phyloP scores from a whole-genome alignment of 2,329 filamentous ascomycete species.

The Dothistroma pini region DNA sequence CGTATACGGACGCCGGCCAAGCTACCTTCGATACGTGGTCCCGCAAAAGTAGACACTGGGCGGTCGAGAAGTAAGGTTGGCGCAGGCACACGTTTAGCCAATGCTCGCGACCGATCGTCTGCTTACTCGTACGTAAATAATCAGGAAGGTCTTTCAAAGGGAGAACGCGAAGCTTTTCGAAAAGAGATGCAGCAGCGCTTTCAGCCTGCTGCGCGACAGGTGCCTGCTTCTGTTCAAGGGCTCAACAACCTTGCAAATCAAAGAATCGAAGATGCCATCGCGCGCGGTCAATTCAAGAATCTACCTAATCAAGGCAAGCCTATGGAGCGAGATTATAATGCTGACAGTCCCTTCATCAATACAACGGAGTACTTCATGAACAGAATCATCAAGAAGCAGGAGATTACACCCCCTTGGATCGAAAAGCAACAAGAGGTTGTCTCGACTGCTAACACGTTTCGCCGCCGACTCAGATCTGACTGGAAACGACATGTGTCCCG shows the following conservation, averaged over 20 bases:
- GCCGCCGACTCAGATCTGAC: slow-evolving; percentile 69
- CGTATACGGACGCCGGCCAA: slow-evolving; percentile 44
- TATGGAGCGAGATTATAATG: slow-evolving; percentile 75
- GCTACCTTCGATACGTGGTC: slow-evolving; percentile 37
- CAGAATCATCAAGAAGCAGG: slow-evolving; percentile 95
- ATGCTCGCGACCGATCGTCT: slow-evolving; percentile 56
- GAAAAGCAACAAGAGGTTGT: slow-evolving; percentile 94
- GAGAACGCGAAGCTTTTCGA: slow-evolving; percentile 68
- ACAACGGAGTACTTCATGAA: slow-evolving; percentile 99
- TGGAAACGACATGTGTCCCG: slow-evolving; percentile 82
- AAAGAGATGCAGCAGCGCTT: slow-evolving; percentile 79
- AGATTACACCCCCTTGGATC: slow-evolving; percentile 96
- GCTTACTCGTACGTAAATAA: slow-evolving; percentile 51
- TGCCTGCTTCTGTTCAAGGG: slow-evolving; percentile 74
- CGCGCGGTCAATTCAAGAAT: slow-evolving; percentile 82
- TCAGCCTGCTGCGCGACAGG: slow-evolving; percentile 63
- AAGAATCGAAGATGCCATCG: slow-evolving; percentile 89
- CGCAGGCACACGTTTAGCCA: slow-evolving; percentile 51
- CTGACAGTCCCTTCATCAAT: slow-evolving; percentile 84
- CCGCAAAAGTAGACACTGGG: slow-evolving; percentile 46
- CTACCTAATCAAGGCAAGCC: slow-evolving; percentile 70
- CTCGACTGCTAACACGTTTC: slow-evolving; percentile 65
- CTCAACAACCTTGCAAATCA: slow-evolving; percentile 83
- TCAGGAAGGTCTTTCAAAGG: slow-evolving; percentile 59
- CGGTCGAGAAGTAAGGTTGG: slow-evolving; percentile 39